These are phyloP conservation scores for Salix purpurea DNA, from an alignment of 345 rosid species.

Conservation along the genomic window DNA sequence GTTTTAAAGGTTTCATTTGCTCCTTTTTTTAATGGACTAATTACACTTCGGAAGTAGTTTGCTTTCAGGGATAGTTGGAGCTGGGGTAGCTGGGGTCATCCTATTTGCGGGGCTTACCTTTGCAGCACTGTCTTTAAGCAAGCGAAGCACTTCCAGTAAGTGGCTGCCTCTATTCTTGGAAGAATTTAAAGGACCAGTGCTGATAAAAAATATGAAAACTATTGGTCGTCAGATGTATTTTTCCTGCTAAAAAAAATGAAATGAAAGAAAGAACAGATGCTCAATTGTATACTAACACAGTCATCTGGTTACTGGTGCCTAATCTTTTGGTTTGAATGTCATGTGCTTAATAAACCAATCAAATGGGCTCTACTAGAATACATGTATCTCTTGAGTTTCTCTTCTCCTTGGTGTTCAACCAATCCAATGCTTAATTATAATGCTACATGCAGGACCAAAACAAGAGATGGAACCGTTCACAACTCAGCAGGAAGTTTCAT, in stretches of 20 bases:
- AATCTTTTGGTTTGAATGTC: not conserved
- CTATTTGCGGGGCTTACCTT: conserved; percentile 52
- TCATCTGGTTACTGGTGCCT: not conserved
- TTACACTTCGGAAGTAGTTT: conserved; percentile 66
- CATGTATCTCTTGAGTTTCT: not conserved
- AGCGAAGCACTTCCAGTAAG: conserved; percentile 59
- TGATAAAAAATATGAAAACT: not conserved
- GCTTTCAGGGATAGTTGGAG: conserved; percentile 78
- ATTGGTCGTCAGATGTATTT: not conserved
- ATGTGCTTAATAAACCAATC: not conserved
- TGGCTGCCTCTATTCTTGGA: not conserved
- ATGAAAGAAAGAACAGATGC: not conserved
- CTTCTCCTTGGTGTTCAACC: not conserved
- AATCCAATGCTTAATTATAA: not conserved
- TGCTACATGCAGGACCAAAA: conserved; percentile 42
- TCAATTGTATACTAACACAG: not conserved
- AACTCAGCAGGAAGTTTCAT: conserved; percentile 46
- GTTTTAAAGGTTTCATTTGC: conserved; percentile 17
- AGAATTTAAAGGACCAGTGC: not conserved
- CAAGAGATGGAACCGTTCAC: conserved; percentile 70
- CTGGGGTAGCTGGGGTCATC: conserved; percentile 65
- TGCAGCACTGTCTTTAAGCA: conserved; percentile 58
- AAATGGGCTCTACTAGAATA: not conserved
- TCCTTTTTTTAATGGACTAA: conserved; percentile 35
- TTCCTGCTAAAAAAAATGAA: not conserved